Evolutionary conservation across 2,329 filamentous ascomycete genomes (phyloP).

Genomic region (Colletotrichum incanum): DNA sequence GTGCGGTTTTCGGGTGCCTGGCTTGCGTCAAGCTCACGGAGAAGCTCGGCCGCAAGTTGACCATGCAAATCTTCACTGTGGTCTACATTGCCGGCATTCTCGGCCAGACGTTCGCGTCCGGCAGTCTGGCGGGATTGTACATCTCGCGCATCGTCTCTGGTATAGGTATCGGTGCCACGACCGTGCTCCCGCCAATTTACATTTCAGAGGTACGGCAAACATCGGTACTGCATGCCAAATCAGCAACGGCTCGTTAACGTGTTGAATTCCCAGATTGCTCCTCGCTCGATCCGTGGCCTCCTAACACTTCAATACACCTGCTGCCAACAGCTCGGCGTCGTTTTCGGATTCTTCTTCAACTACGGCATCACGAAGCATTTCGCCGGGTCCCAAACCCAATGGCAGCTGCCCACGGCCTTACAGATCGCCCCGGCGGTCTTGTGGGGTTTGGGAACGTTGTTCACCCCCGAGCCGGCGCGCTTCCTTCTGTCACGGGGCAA

Average conservation of each 20-base stretch:
- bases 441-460: constrained; percentile 48
- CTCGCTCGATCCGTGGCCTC: constrained; percentile 50
- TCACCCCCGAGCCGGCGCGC: constrained; percentile 48
- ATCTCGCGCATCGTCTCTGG: constrained; percentile 47
- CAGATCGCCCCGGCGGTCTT: constrained; percentile 48
- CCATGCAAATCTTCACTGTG: constrained; percentile 50
- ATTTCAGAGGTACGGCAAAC: constrained; percentile 46
- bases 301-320: constrained; percentile 53
- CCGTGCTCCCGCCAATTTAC: constrained; percentile 50
- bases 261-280: constrained; percentile 44
- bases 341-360: constrained; percentile 55
- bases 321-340: constrained; percentile 52
- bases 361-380: constrained; percentile 53
- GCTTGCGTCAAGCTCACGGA: constrained; percentile 48
- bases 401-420: constrained; percentile 48
- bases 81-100: constrained; percentile 56
- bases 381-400: constrained; percentile 46
- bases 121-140: constrained; percentile 48
- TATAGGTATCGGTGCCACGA: constrained; percentile 48
- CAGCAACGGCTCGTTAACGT: background rate
- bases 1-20: constrained; percentile 50
- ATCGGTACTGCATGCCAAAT: background rate
- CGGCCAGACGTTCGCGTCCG: constrained; percentile 50
- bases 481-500: constrained; percentile 47
- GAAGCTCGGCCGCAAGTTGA: constrained; percentile 45